Base-by-base conservation (phyloP, 176 grass and related monocot species). In the Elymus sibiricus region DNA sequence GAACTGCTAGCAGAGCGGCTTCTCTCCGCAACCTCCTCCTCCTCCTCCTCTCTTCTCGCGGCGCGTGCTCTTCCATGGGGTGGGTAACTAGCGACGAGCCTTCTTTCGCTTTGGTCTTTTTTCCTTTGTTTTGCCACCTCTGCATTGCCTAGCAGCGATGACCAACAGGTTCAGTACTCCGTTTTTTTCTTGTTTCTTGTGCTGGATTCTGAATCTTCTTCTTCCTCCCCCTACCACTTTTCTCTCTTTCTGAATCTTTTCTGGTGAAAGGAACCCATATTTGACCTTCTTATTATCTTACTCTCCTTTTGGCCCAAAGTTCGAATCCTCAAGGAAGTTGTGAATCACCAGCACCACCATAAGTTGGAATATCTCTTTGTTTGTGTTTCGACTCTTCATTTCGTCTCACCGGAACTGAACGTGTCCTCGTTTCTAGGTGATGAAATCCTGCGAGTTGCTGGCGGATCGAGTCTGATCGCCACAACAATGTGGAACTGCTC, bases 401-500 rank as follows among this genome's bases (percentile, higher is more conserved):
- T 51, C 9, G 2, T 7, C 74, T 64, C 5, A 78, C 5, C 15
- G 3, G 42, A 72, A 40, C n/a, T 47, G 21, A 35, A 17, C 3
- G 5, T 29, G 22, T 22, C 26, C 0, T 21, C 15, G 24, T 70
- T 83, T 72, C 11, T 38, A 67, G 88, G 47, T 5, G 55, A 35
- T 51, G 64, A 84, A 38, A 47, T 29, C 40, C 64, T 43, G 8
- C 7, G 32, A 38, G 42, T 31, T 4, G 2, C 34, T 42, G 53
- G 12, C 24, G 3, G 16, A 62, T 58, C 40, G 28, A 3, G 72
- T 31, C 40, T 13, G 29, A 55, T 64, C 43, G 7, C 27, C 10
- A 19, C 27, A 1, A 16, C 31, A 83, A 93, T 93, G 88, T 90
- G 92, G 88, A 86, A 90, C 88, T 74, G 55, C 61, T 85, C 82